Evolutionary conservation across 1,284 basidiomycete species (phyloP), one percentile per base, ranked within the genome.

Genomic region (Golubevia pallescens): DNA sequence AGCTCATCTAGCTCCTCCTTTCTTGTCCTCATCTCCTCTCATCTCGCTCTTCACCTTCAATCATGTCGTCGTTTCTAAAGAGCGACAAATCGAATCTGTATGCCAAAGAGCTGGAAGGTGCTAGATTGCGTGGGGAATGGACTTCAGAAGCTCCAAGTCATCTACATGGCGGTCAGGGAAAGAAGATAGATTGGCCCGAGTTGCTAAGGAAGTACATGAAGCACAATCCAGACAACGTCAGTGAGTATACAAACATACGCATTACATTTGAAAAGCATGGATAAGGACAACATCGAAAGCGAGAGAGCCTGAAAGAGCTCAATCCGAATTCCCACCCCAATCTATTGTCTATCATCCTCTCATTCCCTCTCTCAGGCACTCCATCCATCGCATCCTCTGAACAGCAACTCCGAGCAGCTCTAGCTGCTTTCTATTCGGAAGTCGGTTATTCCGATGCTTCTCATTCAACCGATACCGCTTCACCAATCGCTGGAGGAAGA

Each of bases 121-220:
- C 81, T 3, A 67, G 81, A 5, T 71, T 84, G 57, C 74, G 77
- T 21, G 80, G 80, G 20, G 66, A 73, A 34, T 80, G 80, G 76
- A 65, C 66, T 56, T n/a, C 58, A 20, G 70, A 78, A 8, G 67
- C 68, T 55, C 69, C 70, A 0, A 73, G 67, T 32, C 68, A 67
- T n/a, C 23, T 56, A 21, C 52, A 24, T n/a, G 20, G 65, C 59
- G 7, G 67, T 61, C 58, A 67, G 56, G 59, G 28, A 53, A 24
- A 58, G 66, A 16, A 64, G 42, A 28, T 57, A 24, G 48, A 69
- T n/a, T 75, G 77, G 66, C 60, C 68, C n/a, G 81, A 84, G 64
- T 70, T 79, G 24, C 60, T 82, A 6, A 72, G 77, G 65, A 80
- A 80, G 63, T 80, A 75, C 53, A 59, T 64, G 61, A 82, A 84